phyloP scores from a whole-genome alignment of 768 basidiomycete species.

The Amanita brunnescens region DNA sequence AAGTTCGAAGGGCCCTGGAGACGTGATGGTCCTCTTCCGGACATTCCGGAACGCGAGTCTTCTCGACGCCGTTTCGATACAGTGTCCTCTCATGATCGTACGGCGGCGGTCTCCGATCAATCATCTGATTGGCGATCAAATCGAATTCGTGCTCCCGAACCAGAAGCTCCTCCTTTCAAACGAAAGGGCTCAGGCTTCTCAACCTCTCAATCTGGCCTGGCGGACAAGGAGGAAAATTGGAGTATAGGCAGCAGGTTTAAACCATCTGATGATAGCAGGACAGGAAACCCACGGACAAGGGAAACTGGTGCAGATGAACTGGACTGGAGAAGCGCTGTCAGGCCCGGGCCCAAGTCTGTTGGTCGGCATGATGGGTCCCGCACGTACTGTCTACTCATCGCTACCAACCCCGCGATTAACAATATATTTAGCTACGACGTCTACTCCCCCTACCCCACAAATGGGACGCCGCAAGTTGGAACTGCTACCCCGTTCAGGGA shows the following conservation, averaged over 20 bases:
- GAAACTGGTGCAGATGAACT: slow-evolving; percentile 44
- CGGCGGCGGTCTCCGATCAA: slow-evolving; percentile 40
- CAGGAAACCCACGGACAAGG: slow-evolving; percentile 40
- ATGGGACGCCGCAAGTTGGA: slow-evolving; percentile 74
- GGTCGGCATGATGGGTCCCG: slow-evolving; percentile 52
- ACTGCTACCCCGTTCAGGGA: slow-evolving; percentile 71
- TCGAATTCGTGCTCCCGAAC: slow-evolving; percentile 36
- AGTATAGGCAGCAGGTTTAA: slow-evolving; percentile 67
- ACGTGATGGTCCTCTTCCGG: slow-evolving; percentile 79
- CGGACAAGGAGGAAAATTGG: slow-evolving; percentile 80
- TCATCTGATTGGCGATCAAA: slow-evolving; percentile 67
- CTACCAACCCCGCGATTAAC: not conserved
- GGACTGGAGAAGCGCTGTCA: slow-evolving; percentile 60
- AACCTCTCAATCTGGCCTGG: slow-evolving; percentile 34
- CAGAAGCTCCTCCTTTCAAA: slow-evolving; percentile 37
- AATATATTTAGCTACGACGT: slow-evolving; percentile 44
- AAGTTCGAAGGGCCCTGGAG: slow-evolving; percentile 86
- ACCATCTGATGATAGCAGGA: slow-evolving; percentile 35
- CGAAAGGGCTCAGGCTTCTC: slow-evolving; percentile 54
- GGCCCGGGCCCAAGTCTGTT: slow-evolving; percentile 32
- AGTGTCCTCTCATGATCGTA: slow-evolving; percentile 30
- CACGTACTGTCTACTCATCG: slow-evolving; percentile 25
- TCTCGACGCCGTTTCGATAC: slow-evolving; percentile 65
- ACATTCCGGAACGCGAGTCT: slow-evolving; percentile 48
- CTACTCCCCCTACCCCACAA: slow-evolving; percentile 79